These are phyloP conservation scores for Xerocomellus amylosporus DNA, from an alignment of 768 basidiomycete species.

Conservation along the genomic window DNA sequence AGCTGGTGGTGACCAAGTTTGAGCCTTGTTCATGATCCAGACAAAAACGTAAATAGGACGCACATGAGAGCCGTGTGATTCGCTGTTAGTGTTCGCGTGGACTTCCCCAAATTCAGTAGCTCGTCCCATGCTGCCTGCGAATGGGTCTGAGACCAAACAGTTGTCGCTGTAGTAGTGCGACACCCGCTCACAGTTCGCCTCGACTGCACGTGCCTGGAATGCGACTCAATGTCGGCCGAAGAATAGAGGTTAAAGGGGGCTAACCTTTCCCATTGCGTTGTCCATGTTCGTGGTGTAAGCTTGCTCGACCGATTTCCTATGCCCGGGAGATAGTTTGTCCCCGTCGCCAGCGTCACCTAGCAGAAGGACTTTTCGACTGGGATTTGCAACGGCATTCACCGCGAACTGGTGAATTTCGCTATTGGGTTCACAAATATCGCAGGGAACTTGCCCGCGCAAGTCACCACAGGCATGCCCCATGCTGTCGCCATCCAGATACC, in stretches of 20 bases:
- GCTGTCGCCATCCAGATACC: background rate
- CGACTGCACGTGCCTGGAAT: too few relatives aligned
- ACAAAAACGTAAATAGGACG: background rate
- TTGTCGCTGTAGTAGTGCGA: too few relatives aligned
- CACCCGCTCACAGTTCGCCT: too few relatives aligned
- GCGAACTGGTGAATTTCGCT: conserved; percentile 2
- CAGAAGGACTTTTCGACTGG: background rate
- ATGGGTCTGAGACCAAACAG: too few relatives aligned
- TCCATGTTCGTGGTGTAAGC: background rate
- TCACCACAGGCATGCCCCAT: background rate
- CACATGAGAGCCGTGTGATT: too few relatives aligned
- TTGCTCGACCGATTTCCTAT: background rate
- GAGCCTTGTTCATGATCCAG: background rate
- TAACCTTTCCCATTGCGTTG: background rate
- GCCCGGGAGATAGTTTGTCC: background rate
- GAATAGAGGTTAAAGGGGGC: background rate
- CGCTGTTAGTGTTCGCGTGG: too few relatives aligned
- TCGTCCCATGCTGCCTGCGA: too few relatives aligned
- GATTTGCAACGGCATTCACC: background rate
- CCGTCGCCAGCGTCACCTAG: background rate
- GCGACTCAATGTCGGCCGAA: background rate
- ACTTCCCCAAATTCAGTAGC: too few relatives aligned
- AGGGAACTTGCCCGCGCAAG: background rate
- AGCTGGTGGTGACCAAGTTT: background rate
- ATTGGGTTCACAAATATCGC: conserved; percentile 3